Base-by-base conservation (phyloP, 1,284 basidiomycete species). In the Peniophora sp. region DNA sequence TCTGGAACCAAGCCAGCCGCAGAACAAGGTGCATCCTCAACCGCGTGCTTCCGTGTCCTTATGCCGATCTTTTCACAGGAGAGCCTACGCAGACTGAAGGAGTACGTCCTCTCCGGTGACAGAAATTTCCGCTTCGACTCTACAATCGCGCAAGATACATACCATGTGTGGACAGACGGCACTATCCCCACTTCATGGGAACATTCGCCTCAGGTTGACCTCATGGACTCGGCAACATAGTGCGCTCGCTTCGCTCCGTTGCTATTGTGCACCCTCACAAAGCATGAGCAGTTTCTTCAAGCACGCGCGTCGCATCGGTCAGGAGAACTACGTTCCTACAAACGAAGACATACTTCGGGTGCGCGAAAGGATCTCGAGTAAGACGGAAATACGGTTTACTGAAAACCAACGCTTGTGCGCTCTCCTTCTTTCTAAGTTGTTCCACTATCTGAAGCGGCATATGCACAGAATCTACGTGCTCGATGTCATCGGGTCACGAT, bases 141-240 rank as follows among this genome's bases (percentile, higher is more conserved):
- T 14, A 83, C 85, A 27, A 82, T 93, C 52, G 88, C 90, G 1
- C 73, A 78, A 45, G 85, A 89, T 14, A 91, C 97, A 55, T 76
- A 86, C 57, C 75, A 89, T 43, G 70, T 98, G 3, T 96, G 93
- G 92, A 81, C 88, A 57, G 96, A 99, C 67, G 88, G 92, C 5
- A 83, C 93, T 58, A 93, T 97, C 34, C 79, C 85, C 0, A 78
- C 78, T 51, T 77, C 97, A 23, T 85, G 98, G 79, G 92, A 97
- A 60, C 84, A 89, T 55, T 78, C 78, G 37, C 88, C 79, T 64
- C 87, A 97, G 56, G 97, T 97, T 62, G 97, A 98, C 65, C 72
- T 98, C 18, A 98, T 97, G 95, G 96, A 98, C 67, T 93, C 85
- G 47, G 95, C 95, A 0, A 76, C 78, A 42, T 97, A 97, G 88